Base-by-base conservation (phyloP, 2,329 filamentous ascomycete species). In the Stylonectria norvegica region DNA sequence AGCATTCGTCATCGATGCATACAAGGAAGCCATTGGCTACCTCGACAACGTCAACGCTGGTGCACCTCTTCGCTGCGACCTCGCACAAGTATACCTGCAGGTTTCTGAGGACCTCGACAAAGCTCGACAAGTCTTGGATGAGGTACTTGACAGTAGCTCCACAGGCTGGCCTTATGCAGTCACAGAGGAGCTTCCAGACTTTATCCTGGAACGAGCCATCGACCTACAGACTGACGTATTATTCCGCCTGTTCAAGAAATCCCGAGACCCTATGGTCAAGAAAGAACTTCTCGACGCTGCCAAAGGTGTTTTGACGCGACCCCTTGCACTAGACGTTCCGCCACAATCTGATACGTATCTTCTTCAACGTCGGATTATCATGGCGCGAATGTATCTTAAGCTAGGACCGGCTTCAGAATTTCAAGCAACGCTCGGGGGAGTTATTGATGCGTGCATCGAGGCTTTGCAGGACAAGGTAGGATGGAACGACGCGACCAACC, bases 31-130 rank as follows among this genome's bases (percentile, higher is more conserved):
- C 0, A 54, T 58, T 3, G 18, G 28, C 2, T 55, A 52, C 8
- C 36, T 61, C 5, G 58, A 61, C 1, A 59, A 59, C 16, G 47
- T 61, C 2, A 45, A 57, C 3, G 55, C 55, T 1, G 47, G 42
- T 3, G 47, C 49, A 1, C 58, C 58, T 5, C 20, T 61, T 0
- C 55, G 52, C 0, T 6, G 41, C 2, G 52, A 55, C 0, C 50
- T 60, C 1, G 53, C 52, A 0, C 2, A 36, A 1, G 19, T 48
- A 2, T 47, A 60, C 4, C 19, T 55, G 2, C 32, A 56, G 1
- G 52, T 50, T 1, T 36, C 27, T 3, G 40, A 34, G 1, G 48
- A 61, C 11, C 34, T 40, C 0, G 22, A 55, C 1, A 27, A 37
- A 3, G 42, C 58, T 0, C 43, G 45, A 1, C 29, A 46, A 7